Percentiles rank a stretch among this genome's conserved stretches.
Evolutionary conservation across 202 grass and related monocot species (phyloP).

Genomic region (Schoenoplectus tabernaemontani): DNA sequence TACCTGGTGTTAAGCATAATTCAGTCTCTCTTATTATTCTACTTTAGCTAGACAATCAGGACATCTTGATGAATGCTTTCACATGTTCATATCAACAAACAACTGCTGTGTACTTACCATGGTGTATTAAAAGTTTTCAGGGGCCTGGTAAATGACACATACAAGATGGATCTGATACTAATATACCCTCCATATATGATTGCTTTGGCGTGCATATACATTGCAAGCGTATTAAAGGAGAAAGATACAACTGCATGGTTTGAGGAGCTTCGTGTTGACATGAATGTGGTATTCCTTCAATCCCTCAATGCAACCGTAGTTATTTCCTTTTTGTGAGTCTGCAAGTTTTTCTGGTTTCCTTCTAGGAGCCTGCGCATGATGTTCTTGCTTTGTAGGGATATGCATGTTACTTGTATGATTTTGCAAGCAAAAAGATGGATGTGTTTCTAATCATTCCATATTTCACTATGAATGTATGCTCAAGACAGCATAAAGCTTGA

Average conservation of each 20-base stretch:
- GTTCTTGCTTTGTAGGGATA: neutral
- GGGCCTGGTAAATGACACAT: slow-evolving; percentile 97
- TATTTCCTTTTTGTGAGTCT: neutral
- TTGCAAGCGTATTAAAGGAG: slow-evolving; percentile 68
- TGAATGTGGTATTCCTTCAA: slow-evolving; percentile 57
- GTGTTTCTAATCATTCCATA: neutral
- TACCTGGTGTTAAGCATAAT: neutral
- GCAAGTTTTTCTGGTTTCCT: neutral
- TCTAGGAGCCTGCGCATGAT: neutral
- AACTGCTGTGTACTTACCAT: slow-evolving; percentile 5
- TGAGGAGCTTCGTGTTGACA: slow-evolving; percentile 87
- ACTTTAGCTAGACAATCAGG: neutral
- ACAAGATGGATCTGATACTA: slow-evolving; percentile 97
- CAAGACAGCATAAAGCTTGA: too few relatives aligned
- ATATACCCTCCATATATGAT: slow-evolving; percentile 95
- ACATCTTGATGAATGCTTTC: neutral
- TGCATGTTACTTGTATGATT: neutral
- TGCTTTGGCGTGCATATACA: slow-evolving; percentile 94
- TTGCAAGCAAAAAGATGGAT: neutral
- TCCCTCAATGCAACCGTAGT: neutral
- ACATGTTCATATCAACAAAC: neutral
- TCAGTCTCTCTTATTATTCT: too few relatives aligned
- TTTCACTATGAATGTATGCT: neutral
- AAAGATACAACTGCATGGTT: slow-evolving; percentile 86
- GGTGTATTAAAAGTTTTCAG: slow-evolving; percentile 32